Conservation (phyloP, 176 grass and related monocot genomes). For the Cocos nucifera region DNA sequence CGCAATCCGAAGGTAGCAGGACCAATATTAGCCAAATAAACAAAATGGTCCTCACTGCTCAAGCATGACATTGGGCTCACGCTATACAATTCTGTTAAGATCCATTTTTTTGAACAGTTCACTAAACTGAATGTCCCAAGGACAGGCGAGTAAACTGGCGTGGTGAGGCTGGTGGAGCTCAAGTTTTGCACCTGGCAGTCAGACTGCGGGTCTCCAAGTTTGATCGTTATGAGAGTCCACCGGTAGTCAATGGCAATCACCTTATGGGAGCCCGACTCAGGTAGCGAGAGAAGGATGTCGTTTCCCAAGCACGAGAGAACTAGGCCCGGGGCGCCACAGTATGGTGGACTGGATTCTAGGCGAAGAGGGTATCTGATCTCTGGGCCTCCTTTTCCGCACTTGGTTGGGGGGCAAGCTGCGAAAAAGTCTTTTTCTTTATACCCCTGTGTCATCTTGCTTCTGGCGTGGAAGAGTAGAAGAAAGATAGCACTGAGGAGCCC, state of each 20-base stretch:
- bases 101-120: constrained; percentile 17
- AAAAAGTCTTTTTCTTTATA: constrained; percentile 20
- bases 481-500: neutral
- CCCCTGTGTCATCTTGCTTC: neutral
- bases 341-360: neutral
- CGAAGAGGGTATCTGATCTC: constrained; percentile 33
- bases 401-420: constrained; percentile 10
- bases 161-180: constrained; percentile 13
- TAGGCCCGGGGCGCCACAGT: constrained; percentile 30
- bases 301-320: constrained; percentile 33
- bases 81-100: too few relatives aligned
- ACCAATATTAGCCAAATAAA: neutral
- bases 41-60: constrained; percentile 1
- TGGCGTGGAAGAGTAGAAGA: constrained; percentile 7
- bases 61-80: constrained; percentile 15
- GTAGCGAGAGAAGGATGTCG: constrained; percentile 31
- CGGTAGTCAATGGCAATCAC: constrained; percentile 29
- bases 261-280: constrained; percentile 19
- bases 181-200: constrained; percentile 30
- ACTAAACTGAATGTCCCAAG: constrained; percentile 10
- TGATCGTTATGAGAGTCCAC: neutral
- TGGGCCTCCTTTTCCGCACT: constrained; percentile 28
- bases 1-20: constrained; percentile 5
- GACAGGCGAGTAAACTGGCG: constrained; percentile 3
- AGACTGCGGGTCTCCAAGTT: neutral